Evolutionary conservation across 2,329 filamentous ascomycete species (phyloP).

Genomic region (Penicillium sp.): DNA sequence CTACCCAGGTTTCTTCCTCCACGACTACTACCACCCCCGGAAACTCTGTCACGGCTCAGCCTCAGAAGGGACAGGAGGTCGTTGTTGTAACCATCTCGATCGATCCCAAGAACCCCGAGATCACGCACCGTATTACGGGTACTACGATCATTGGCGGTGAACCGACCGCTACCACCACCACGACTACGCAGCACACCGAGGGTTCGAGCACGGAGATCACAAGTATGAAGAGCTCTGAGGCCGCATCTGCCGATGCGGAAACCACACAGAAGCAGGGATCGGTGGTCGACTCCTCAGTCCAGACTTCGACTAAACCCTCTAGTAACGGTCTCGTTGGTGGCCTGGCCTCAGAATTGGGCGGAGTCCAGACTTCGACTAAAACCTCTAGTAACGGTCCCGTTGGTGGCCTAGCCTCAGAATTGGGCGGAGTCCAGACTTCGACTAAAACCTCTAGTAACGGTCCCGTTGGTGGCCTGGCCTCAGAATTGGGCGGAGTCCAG

Average conservation of each 20-base stretch:
- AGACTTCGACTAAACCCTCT: neutral
- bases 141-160: conserved; percentile 15
- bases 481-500: too few species aligned
- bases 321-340: neutral
- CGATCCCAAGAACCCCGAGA: conserved; percentile 14
- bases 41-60: neutral
- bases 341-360: conserved; percentile 1
- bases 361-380: neutral
- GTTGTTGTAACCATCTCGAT: conserved; percentile 21
- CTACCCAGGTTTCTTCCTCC: neutral
- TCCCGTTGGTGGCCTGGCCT: neutral
- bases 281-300: neutral
- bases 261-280: conserved; percentile 1
- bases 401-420: too few species aligned
- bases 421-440: neutral
- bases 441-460: neutral
- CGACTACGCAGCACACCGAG: conserved; percentile 5
- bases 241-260: neutral
- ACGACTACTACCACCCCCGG: neutral
- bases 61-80: conserved; percentile 14
- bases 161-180: conserved; percentile 8
- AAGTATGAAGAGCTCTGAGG: neutral
- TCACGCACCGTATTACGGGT: conserved; percentile 18
- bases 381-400: neutral
- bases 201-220: neutral